Evolutionary conservation across 176 grass and related monocot species (phyloP).

Genomic region (Oryza coarctata): DNA sequence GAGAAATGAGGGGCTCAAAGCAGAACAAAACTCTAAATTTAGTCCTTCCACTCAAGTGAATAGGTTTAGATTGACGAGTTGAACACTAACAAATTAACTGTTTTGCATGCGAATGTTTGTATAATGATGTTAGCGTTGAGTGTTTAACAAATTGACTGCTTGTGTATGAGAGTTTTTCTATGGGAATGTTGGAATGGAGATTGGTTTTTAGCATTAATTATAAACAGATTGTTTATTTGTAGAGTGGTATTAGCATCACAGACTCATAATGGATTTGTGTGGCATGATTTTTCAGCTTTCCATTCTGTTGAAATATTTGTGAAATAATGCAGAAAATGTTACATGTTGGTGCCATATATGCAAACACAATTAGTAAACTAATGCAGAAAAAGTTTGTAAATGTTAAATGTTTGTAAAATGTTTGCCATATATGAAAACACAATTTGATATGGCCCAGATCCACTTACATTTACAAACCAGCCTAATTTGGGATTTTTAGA

Average conservation of each 20-base stretch:
- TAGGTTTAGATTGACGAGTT: constrained; percentile 13
- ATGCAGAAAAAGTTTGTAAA: neutral
- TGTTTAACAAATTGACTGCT: neutral
- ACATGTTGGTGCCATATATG: neutral
- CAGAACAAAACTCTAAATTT: constrained; percentile 35
- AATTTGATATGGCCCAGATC: neutral
- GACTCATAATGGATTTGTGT: neutral
- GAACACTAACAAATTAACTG: constrained; percentile 26
- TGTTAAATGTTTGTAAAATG: neutral
- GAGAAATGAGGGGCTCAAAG: constrained; percentile 53
- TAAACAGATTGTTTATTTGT: neutral
- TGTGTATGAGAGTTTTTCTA: constrained; percentile 14
- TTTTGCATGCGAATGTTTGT: constrained; percentile 4
- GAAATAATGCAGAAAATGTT: neutral
- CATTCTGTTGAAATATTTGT: constrained; percentile 12
- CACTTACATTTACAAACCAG: neutral
- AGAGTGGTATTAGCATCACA: constrained; percentile 4
- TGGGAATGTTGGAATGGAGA: neutral
- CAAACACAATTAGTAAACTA: neutral
- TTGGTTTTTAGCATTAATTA: constrained; percentile 6
- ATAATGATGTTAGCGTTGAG: constrained; percentile 1
- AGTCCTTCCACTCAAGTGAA: constrained; percentile 43
- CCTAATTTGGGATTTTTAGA: neutral
- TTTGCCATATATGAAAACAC: neutral
- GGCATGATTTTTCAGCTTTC: constrained; percentile 5